phyloP scores from a whole-genome alignment of 164 flowering plant species.

The Dillenia suffruticosa region DNA sequence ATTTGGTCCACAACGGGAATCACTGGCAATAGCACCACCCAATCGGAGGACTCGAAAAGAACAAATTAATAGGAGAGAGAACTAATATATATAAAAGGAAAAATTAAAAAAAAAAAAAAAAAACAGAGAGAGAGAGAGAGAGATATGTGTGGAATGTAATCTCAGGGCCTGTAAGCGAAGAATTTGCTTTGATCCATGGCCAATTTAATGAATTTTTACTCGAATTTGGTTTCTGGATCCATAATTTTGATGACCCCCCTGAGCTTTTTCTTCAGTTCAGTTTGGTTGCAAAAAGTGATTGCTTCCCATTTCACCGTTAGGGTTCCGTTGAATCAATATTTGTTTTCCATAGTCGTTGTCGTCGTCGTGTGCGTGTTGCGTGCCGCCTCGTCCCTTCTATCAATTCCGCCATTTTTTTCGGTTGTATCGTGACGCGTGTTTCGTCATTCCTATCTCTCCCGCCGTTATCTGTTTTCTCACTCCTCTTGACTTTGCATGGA shows the following conservation, averaged over 20 bases:
- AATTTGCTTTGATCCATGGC: neutral
- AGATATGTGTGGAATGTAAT: conserved; percentile 14
- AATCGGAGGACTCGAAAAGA: neutral
- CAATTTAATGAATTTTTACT: neutral
- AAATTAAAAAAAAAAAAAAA: conserved; percentile 2
- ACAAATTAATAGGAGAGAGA: neutral
- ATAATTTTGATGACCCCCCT: too few species aligned
- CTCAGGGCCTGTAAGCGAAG: conserved; percentile 22
- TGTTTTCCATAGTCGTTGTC: conserved; percentile 6
- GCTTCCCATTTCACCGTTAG: too few species aligned
- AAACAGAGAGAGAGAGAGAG: too few species aligned
- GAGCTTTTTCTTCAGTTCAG: too few species aligned
- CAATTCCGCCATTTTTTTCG: conserved; percentile 25
- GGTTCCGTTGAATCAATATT: neutral
- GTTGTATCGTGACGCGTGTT: conserved; percentile 3
- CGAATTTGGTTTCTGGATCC: too few species aligned
- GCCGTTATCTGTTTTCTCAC: neutral
- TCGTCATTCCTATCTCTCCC: neutral
- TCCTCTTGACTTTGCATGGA: neutral
- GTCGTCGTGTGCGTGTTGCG: conserved; percentile 25
- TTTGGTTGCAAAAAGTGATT: too few species aligned
- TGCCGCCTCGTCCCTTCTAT: neutral
- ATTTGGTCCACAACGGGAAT: conserved; percentile 59
- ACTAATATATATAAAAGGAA: neutral
- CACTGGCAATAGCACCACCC: conserved; percentile 59